Base-by-base conservation (phyloP, 73 alveolate species). In the Urostyla sp. region DNA sequence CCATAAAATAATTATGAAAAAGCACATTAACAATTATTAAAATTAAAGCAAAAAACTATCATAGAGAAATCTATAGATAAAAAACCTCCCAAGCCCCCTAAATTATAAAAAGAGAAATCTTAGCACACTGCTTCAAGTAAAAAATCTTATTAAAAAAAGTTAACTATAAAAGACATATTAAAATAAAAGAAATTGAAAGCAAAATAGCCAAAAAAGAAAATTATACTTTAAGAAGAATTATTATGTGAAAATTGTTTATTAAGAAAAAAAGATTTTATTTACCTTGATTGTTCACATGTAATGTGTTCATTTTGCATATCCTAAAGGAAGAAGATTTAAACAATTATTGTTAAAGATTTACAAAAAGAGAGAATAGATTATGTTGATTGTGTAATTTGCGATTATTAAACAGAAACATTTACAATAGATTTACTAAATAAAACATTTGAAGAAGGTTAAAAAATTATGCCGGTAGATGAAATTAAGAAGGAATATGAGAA, bases 241-340 rank as follows among this genome's bases (percentile, higher is more conserved):
- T 23, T 63, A 23, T 63, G 79, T 38, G 79, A 63, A 21, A 27
- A 37, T 38, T 63, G 79, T 31, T 34, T 63, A 13, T 1, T 27
- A 13, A 36, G 79, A 10, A 36, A 63, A 18, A 43, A 10, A 3
- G 79, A 63, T 32, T 63, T 13, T 31, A 63, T 63, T 11, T 11
- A 20, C 20, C 44, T 63, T 5, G 79, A 63, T 63, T 63, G 79
- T 23, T 3, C 15, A 18, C 79, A 63, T 24, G n/a, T 21, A 5
- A 40, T 63, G 23, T 63, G 79, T 32, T 24, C 21, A 4, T 26
- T 6, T 43, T 63, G 79, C 60, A 63, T 63, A 8, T 21, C 37
- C 44, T 46, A 63, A 4, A 1, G 6, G 6, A 34, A 23, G 44
- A 10, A 6, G 21, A 63, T 63, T 45, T 27, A 57, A 8, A 60